These are phyloP conservation scores for Amanita subjunquillea DNA, from an alignment of 768 basidiomycete genomes.

Conservation along the genomic window DNA sequence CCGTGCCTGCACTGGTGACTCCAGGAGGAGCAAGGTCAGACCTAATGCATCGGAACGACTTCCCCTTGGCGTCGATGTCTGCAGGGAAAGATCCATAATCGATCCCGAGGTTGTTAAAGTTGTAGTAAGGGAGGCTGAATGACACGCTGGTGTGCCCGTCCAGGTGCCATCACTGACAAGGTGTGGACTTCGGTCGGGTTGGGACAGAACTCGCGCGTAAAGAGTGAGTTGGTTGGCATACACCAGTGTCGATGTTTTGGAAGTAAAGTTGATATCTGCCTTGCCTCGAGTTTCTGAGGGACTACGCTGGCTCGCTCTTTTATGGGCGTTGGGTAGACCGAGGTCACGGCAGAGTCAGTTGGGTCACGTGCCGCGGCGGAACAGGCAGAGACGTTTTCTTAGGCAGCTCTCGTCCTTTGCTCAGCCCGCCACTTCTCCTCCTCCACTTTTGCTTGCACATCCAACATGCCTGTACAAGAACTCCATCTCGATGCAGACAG, in stretches of 20 bases:
- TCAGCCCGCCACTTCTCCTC: neutral
- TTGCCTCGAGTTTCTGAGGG: neutral
- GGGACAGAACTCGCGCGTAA: neutral
- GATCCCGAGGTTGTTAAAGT: neutral
- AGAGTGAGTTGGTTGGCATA: slow-evolving; percentile 1
- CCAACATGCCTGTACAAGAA: slow-evolving; percentile 4
- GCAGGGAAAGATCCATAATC: neutral
- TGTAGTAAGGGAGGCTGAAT: neutral
- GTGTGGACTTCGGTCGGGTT: neutral
- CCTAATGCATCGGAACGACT: neutral
- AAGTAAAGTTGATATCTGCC: slow-evolving; percentile 3
- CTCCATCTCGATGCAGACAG: slow-evolving; percentile 16
- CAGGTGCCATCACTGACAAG: neutral
- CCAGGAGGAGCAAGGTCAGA: slow-evolving; percentile 1
- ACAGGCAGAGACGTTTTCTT: slow-evolving; percentile 1
- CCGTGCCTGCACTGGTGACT: neutral
- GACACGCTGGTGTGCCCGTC: neutral
- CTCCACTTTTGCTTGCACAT: neutral
- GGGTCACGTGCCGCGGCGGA: neutral
- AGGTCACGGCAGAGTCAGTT: neutral
- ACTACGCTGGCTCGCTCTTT: no score
- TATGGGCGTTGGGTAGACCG: no score
- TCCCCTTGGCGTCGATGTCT: neutral
- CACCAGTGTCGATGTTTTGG: neutral
- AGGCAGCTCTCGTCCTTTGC: slow-evolving; percentile 4